Base-by-base conservation (phyloP, 345 rosid species). In the Hypericum perforatum region DNA sequence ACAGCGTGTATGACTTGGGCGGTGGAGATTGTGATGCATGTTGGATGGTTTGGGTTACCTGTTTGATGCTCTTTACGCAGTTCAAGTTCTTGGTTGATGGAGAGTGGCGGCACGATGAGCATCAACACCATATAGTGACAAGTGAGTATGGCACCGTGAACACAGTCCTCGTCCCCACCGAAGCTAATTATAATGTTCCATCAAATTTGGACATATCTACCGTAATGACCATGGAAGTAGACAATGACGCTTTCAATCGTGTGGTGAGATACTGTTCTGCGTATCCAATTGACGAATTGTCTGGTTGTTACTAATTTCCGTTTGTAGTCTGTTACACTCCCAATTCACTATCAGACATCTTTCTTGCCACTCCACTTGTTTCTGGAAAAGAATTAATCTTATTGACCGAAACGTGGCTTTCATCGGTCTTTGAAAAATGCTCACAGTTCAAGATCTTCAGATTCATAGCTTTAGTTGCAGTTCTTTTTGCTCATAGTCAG, bases 51-150 rank as follows among this genome's bases (percentile, higher is more conserved):
- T 22, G 32, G 32, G 4, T 22, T n/a, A n/a, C n/a, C n/a, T n/a
- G n/a, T n/a, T n/a, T n/a, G n/a, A n/a, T n/a, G n/a, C n/a, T n/a
- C 49, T 14, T 16, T 36, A 55, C 39, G 58, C 71, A 67, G 71
- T 67, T 56, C 63, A 67, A 61, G 43, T 67, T 67, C 57, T 57
- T 45, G 5, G 71, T 67, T 56, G 71, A 67, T 52, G 71, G 71
- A 52, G 71, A 67, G 40, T 67, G 71, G 71, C 59, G 63, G 41
- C 57, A 61, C 42, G 71, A 67, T 15, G 66, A 67, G 6, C 59
- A 37, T 50, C 71, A 67, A 38, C 62, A 43, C 40, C 29, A 8
- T 22, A 22, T 22, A 13, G 37, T 50, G 5, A 37, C 59, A 22
- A 67, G 63, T 14, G 71, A 67, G 41, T 67, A 61, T 29, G 71